Base-by-base conservation (phyloP, 192 early-diverging fungal genomes). In the Coemansia sp. region DNA sequence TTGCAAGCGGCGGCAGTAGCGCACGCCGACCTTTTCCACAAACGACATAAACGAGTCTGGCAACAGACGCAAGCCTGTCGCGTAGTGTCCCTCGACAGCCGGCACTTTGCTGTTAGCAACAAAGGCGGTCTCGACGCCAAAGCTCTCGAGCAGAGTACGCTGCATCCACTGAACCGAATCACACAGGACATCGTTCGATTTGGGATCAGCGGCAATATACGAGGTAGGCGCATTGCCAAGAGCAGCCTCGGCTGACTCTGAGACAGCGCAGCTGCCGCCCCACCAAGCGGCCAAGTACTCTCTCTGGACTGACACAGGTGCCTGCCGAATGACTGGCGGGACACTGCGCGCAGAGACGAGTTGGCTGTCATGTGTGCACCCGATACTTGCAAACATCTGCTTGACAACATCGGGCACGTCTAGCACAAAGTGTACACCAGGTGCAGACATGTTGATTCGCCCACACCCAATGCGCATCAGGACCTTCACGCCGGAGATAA, bases 241-340 rank as follows among this genome's bases (percentile, higher is more conserved):
- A 12, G 53, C 9, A 47, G 33, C 44, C n/a, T 55, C 41, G 5
- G 34, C 29, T 9, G 27, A 22, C 53, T 8, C 62, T 3, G 33
- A 47, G 36, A 20, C 20, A 3, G 36, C 40, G 33, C 53, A 13
- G 33, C 39, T 46, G 40, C 72, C 36, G 53, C 84, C 84, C 76
- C 76, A 81, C 84, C 84, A 85, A 1, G 84, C 79, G 1, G 84
- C 84, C 15, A 85, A 58, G 39, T 74, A 85, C 66, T 85, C 84
- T 62, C 84, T 79, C 71, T 74, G 75, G 43, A 85, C 84, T 1
- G 80, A 77, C 12, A n/a, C 39, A 5, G 80, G 80, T 1, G 80
- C 80, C 24, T 50, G 24, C 4, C 39, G 27, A 36, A 83, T 62
- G 9, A 11, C 40, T 5, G 15, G 34, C 3, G 64, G 66, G 1